These are phyloP conservation scores for Candolleomyces aberdarensis DNA, from an alignment of 768 basidiomycete genomes.

Conservation along the genomic window DNA sequence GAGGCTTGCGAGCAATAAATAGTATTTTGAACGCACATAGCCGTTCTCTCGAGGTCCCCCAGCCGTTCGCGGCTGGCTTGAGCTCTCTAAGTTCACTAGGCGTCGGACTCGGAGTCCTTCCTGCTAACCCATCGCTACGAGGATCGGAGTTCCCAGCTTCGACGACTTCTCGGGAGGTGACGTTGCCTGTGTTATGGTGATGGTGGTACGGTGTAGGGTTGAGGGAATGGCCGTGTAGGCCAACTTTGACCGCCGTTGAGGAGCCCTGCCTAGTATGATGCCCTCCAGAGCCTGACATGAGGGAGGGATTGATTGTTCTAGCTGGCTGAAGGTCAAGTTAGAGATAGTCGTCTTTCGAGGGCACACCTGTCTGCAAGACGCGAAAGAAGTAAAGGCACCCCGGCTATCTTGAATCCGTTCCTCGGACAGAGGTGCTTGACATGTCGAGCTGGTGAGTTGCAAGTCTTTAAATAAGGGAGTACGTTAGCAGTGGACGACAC, in stretches of 20 bases:
- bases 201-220: neutral
- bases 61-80: constrained; percentile 40
- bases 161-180: neutral
- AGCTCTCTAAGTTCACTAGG: constrained; percentile 55
- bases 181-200: neutral
- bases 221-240: neutral
- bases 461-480: too few species aligned
- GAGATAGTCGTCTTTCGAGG: too few species aligned
- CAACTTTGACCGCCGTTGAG: neutral
- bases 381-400: too few species aligned
- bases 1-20: neutral
- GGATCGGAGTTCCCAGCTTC: constrained; percentile 5
- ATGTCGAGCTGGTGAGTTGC: too few species aligned
- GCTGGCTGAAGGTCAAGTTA: neutral
- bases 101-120: constrained; percentile 59
- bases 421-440: too few species aligned
- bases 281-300: neutral
- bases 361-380: too few species aligned
- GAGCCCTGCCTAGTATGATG: neutral
- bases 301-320: neutral
- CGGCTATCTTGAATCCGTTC: too few species aligned
- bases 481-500: too few species aligned
- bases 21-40: constrained; percentile 39
- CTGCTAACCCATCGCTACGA: neutral
- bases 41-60: constrained; percentile 55